Evolutionary conservation across 768 basidiomycete genomes (phyloP).

Genomic region (Mycena venus): DNA sequence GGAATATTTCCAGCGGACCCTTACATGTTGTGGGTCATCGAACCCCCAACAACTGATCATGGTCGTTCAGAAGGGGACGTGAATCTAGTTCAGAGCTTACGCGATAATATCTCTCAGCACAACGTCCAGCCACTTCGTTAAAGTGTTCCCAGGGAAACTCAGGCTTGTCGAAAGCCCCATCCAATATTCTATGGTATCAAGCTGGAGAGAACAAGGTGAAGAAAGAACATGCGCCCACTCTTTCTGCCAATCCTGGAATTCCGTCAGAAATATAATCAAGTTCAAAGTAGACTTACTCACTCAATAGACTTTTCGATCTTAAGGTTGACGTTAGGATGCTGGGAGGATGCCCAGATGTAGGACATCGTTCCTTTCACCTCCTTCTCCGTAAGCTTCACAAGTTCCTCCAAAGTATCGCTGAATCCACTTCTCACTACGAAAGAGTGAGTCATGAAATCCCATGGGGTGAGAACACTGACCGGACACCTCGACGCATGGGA

Average conservation of each 20-base stretch:
- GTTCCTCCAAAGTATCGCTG: not conserved
- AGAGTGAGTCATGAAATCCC: not conserved
- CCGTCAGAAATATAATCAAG: not conserved
- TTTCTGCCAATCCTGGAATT: not conserved
- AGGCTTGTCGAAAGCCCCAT: not conserved
- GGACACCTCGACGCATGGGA: constrained; percentile 8
- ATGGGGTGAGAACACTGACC: not conserved
- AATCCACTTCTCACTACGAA: not conserved
- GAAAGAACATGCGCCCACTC: not conserved
- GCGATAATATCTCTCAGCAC: not conserved
- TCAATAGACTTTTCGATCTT: not conserved
- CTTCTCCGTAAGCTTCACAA: not conserved
- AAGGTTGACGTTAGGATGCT: not conserved
- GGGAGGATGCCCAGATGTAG: not conserved
- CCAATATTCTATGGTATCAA: constrained; percentile 5
- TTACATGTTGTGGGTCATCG: constrained; percentile 1
- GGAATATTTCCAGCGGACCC: not conserved
- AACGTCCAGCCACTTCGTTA: not conserved
- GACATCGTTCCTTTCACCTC: constrained; percentile 5
- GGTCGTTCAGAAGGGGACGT: not conserved
- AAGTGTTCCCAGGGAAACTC: not conserved
- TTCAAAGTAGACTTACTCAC: not conserved
- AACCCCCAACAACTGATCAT: constrained; percentile 8
- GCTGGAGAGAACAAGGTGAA: not conserved
- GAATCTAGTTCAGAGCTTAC: not conserved